phyloP scores from a whole-genome alignment of 768 basidiomycete genomes.

The Cubamyces lactineus region DNA sequence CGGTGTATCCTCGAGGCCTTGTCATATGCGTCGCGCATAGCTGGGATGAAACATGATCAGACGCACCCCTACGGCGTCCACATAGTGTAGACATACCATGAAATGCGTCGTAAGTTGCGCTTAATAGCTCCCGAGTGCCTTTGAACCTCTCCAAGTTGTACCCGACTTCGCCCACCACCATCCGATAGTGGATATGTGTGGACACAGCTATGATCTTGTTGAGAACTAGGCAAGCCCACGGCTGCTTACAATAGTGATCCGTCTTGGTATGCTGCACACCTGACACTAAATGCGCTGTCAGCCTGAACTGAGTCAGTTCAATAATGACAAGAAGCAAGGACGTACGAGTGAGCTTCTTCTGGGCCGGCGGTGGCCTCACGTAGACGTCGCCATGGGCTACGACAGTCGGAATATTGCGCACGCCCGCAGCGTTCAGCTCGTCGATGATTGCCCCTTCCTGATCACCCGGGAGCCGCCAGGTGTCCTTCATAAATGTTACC shows the following conservation, averaged over 20 bases:
- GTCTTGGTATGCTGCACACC: not conserved
- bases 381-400: conserved; percentile 5
- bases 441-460: not conserved
- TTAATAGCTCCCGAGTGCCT: conserved; percentile 15
- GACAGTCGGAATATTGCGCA: conserved; percentile 3
- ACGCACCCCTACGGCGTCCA: not conserved
- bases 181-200: conserved; percentile 9
- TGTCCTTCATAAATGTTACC: not conserved
- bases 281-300: not conserved
- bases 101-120: conserved; percentile 6
- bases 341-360: not conserved
- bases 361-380: not conserved
- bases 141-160: conserved; percentile 1
- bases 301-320: not conserved
- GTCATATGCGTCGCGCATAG: conserved; percentile 4
- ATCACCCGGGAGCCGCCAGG: not conserved
- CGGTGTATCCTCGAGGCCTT: too few species aligned
- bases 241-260: not conserved
- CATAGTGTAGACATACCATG: not conserved
- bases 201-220: not conserved
- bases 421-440: not conserved
- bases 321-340: not conserved
- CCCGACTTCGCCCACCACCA: conserved; percentile 8
- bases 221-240: not conserved
- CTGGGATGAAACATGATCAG: not conserved